A percentile compares a stretch with the other conserved stretches of the same genome.
Conservation (phyloP, 2,329 filamentous ascomycete species). For the Aspergillus felis region DNA sequence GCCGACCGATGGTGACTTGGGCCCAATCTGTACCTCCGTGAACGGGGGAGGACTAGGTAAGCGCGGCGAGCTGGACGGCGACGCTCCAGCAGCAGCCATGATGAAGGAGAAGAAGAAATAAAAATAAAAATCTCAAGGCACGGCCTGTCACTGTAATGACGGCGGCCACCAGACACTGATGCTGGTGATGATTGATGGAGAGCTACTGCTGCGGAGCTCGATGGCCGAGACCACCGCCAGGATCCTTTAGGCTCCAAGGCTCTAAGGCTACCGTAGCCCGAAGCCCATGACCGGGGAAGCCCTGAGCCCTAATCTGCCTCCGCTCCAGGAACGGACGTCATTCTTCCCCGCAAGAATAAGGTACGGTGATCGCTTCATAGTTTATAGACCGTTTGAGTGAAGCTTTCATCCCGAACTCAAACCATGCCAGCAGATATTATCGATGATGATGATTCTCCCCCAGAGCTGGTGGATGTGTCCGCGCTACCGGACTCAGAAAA, state of each 20-base stretch:
- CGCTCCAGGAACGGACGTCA: slow-evolving; percentile 7
- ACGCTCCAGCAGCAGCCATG: slow-evolving; percentile 45
- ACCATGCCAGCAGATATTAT: slow-evolving; percentile 18
- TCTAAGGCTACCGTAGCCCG: not conserved
- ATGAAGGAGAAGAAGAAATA: not conserved
- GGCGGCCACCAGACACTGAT: not conserved
- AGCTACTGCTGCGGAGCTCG: slow-evolving; percentile 13
- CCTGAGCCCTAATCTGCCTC: slow-evolving; percentile 32
- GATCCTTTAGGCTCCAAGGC: not conserved
- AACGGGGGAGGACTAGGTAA: slow-evolving; percentile 92
- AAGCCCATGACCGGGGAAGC: slow-evolving; percentile 26
- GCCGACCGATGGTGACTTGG: slow-evolving; percentile 67
- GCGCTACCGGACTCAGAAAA: slow-evolving; percentile 24
- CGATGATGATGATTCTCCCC: slow-evolving; percentile 44
- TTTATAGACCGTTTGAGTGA: not conserved
- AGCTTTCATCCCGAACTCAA: not conserved
- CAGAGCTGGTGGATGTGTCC: slow-evolving; percentile 41
- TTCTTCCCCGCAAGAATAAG: not conserved
- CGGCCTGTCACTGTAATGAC: not conserved
- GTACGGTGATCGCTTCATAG: not conserved
- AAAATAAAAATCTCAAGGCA: not conserved
- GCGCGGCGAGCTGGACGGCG: slow-evolving; percentile 74
- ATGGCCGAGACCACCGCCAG: slow-evolving; percentile 6
- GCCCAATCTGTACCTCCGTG: slow-evolving; percentile 86
- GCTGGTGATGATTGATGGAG: slow-evolving; percentile 11